These are phyloP conservation scores for Metschnikowia lachancei DNA, from an alignment of 805 yeast species.

Conservation along the genomic window DNA sequence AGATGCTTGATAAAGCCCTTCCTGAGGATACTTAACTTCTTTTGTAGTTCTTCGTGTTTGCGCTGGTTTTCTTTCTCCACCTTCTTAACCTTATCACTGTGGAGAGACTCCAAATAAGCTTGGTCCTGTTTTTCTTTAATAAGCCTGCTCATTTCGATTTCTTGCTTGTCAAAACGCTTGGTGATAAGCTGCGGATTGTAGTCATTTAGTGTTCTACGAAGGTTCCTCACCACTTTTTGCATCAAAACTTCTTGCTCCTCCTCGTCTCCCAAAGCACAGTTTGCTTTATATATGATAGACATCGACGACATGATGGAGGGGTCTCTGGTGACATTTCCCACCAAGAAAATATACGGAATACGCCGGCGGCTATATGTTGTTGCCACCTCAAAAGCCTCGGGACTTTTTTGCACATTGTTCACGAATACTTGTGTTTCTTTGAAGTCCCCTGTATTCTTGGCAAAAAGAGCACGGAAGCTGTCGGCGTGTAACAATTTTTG, in stretches of 20 bases:
- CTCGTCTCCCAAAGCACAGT: slow-evolving; percentile 25
- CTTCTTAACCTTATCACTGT: slow-evolving; percentile 54
- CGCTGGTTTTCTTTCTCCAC: slow-evolving; percentile 36
- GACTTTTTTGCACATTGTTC: slow-evolving; percentile 31
- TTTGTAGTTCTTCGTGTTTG: slow-evolving; percentile 10
- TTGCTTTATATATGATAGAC: slow-evolving; percentile 37
- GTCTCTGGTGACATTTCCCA: slow-evolving; percentile 36
- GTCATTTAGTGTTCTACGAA: slow-evolving; percentile 26
- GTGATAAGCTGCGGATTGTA: slow-evolving; percentile 41
- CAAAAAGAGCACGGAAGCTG: slow-evolving; percentile 21
- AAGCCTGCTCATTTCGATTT: slow-evolving; percentile 38
- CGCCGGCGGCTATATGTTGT: slow-evolving; percentile 28
- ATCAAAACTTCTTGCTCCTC: slow-evolving; percentile 11
- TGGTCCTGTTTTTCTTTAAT: slow-evolving; percentile 43
- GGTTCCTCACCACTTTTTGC: slow-evolving; percentile 25
- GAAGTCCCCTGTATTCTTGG: slow-evolving; percentile 23
- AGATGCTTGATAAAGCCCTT: slow-evolving; percentile 22
- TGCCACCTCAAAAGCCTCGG: slow-evolving; percentile 41
- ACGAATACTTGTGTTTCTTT: slow-evolving; percentile 31
- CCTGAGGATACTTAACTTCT: slow-evolving; percentile 12
- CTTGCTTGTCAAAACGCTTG: slow-evolving; percentile 38
- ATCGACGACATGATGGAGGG: slow-evolving; percentile 38
- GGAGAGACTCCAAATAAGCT: slow-evolving; percentile 40
- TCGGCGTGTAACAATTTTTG: slow-evolving; percentile 15
- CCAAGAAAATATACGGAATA: slow-evolving; percentile 38